phyloP scores from a whole-genome alignment of 345 rosid genomes.

The Brassica rapa region DNA sequence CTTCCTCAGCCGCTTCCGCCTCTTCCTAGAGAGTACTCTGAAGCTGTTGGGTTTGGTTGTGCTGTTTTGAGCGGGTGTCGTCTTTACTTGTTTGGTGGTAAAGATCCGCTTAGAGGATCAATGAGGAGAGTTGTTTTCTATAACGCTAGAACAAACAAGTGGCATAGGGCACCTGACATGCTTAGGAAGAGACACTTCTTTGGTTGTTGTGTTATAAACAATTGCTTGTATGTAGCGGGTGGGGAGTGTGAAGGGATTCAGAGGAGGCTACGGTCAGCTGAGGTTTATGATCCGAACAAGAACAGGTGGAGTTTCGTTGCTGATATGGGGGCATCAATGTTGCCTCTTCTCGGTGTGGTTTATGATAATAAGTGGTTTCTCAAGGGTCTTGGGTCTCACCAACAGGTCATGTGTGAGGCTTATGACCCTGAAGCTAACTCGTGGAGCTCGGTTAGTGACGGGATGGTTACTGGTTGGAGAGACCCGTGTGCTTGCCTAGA shows the following conservation, averaged over 20 bases:
- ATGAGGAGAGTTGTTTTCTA: constrained; percentile 89
- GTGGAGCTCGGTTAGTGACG: constrained; percentile 73
- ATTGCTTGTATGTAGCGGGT: constrained; percentile 92
- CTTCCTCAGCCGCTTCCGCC: constrained; percentile 97
- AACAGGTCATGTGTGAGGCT: constrained; percentile 88
- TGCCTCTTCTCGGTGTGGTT: constrained; percentile 90
- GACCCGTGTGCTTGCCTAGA: constrained; percentile 76
- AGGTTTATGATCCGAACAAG: constrained; percentile 89
- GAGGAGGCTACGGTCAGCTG: constrained; percentile 91
- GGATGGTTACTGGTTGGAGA: constrained; percentile 94
- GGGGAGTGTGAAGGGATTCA: constrained; percentile 96
- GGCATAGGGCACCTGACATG: constrained; percentile 97
- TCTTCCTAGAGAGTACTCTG: constrained; percentile 87
- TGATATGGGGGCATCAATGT: constrained; percentile 98
- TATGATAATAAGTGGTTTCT: constrained; percentile 90
- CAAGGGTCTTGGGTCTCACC: constrained; percentile 86
- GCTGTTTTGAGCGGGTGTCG: constrained; percentile 92
- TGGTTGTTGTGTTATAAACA: constrained; percentile 90
- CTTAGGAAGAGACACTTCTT: constrained; percentile 92
- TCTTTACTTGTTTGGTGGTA: constrained; percentile 92
- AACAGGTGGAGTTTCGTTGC: constrained; percentile 83
- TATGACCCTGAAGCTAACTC: constrained; percentile 73
- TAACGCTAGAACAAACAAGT: constrained; percentile 87
- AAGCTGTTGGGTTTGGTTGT: constrained; percentile 93
- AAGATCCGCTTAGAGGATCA: constrained; percentile 87